Evolutionary conservation across 331 rosid species (phyloP), one percentile per base, ranked within the genome.

Genomic region (Erythrophleum ivorense): DNA sequence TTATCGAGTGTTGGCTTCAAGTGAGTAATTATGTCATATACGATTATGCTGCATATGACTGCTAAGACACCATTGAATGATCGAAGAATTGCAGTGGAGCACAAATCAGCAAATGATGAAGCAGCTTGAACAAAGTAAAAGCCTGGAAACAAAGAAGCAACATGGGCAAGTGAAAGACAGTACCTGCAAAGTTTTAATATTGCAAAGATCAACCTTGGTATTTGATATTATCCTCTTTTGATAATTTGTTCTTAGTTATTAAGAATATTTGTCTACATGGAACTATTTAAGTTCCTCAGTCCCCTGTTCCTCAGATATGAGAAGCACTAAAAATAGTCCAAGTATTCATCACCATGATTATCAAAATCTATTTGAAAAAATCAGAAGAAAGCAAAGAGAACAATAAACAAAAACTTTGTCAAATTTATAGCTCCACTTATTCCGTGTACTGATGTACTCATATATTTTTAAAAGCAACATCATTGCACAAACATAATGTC

Each of bases 121-220:
- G 79, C 89, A 59, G 84, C 87, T 78, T 73, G 74, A 43, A 84
- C 46, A 16, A 52, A 68, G n/a, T 68, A 84, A 84, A 84, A 78
- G 81, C 90, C 97, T 84, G 94, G 97, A 91, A 93, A 91, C 97
- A 94, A 83, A 88, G 85, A 92, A 85, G 94, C 94, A 89, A 88
- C 87, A 86, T 96, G 90, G 85, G 90, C 98, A 60, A 94, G 94
- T 82, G 98, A 96, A 92, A 96, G 91, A 94, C 84, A 91, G 89
- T 94, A 96, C 98, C 98, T 94, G 92, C 92, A 91, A 74, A 87
- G 69, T 79, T 80, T 69, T 79, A 34, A 80, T 45, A 71, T 78
- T 70, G 63, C 69, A 81, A 60, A 78, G 57, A 80, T 87, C 86
- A 90, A 85, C 48, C 50, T 70, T 73, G 41, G 74, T 29, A 73